Conservation (phyloP, 176 grass and related monocot species). For the Alopecurus myosuroides region DNA sequence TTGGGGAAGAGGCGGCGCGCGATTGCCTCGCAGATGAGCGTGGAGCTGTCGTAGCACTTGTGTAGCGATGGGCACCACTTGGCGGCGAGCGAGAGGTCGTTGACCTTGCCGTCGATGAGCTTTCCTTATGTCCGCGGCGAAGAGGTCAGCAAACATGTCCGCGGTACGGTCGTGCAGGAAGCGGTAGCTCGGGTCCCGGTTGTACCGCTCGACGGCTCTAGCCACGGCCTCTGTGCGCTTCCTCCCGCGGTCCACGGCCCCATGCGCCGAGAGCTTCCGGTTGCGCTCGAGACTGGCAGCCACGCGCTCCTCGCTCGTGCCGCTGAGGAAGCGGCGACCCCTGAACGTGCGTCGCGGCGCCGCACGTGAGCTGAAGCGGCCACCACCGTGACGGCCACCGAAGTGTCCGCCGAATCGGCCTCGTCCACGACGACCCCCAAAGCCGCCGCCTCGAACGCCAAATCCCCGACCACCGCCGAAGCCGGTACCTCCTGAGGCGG, state of each 20-base stretch:
- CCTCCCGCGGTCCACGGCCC: slow-evolving; percentile 18
- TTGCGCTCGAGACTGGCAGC: slow-evolving; percentile 37
- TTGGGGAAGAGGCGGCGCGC: slow-evolving; percentile 54
- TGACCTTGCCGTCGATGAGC: slow-evolving; percentile 30
- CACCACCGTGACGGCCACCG: background rate
- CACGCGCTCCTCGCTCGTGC: slow-evolving; percentile 41
- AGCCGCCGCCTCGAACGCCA: background rate
- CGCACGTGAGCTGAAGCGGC: background rate
- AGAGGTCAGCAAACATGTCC: slow-evolving; percentile 47
- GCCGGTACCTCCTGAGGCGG: too few relatives aligned
- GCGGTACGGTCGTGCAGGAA: slow-evolving; percentile 48
- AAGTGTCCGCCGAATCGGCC: background rate
- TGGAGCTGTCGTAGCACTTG: slow-evolving; percentile 56
- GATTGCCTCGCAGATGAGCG: slow-evolving; percentile 62
- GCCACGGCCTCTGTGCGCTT: slow-evolving; percentile 28
- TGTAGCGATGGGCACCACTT: slow-evolving; percentile 72
- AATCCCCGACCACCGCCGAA: too few relatives aligned
- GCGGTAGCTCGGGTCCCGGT: slow-evolving; percentile 41
- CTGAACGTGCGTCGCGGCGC: background rate
- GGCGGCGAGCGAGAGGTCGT: slow-evolving; percentile 46
- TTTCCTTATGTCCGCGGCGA: slow-evolving; percentile 47
- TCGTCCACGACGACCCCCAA: background rate
- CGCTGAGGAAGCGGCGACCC: background rate
- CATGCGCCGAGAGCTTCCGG: slow-evolving; percentile 1
- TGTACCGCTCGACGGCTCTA: slow-evolving; percentile 46